phyloP scores from a whole-genome alignment of 352 stramenopile species.

The Phytophthora tubulina region DNA sequence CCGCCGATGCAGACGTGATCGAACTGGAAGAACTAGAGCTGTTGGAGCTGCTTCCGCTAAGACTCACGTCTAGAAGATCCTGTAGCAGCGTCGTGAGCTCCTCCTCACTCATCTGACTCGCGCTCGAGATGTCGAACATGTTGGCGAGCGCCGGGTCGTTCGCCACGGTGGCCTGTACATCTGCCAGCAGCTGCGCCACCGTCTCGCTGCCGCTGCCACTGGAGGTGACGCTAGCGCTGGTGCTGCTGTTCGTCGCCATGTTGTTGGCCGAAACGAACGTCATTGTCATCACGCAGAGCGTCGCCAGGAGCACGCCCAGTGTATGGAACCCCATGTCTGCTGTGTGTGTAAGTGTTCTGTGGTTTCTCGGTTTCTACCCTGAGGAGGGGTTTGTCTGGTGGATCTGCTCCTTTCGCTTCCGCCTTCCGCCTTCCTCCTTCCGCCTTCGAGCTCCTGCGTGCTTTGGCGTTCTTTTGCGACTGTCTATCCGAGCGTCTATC shows the following conservation, averaged over 20 bases:
- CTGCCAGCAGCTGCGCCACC: slow-evolving; percentile 40
- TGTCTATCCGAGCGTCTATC: slow-evolving; percentile 29
- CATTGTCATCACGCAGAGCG: slow-evolving; percentile 24
- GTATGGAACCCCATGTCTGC: slow-evolving; percentile 26
- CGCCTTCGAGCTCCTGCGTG: slow-evolving; percentile 10
- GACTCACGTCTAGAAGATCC: slow-evolving; percentile 38
- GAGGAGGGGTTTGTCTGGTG: background rate
- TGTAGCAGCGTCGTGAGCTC: slow-evolving; percentile 46
- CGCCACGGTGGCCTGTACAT: slow-evolving; percentile 48
- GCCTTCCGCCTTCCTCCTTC: background rate
- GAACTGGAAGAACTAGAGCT: slow-evolving; percentile 15
- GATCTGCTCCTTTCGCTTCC: slow-evolving; percentile 19
- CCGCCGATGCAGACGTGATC: slow-evolving; percentile 5
- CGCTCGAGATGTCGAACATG: slow-evolving; percentile 49
- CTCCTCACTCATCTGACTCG: slow-evolving; percentile 49
- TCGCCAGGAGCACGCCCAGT: slow-evolving; percentile 25
- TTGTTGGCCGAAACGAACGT: slow-evolving; percentile 12
- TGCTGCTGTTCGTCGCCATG: slow-evolving; percentile 35
- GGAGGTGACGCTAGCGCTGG: slow-evolving; percentile 11
- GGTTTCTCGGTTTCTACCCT: slow-evolving; percentile 3
- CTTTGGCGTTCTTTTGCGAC: slow-evolving; percentile 36
- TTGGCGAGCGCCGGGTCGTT: slow-evolving; percentile 44
- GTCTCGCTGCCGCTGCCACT: slow-evolving; percentile 32
- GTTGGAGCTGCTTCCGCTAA: slow-evolving; percentile 18
- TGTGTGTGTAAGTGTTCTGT: slow-evolving; percentile 14